Evolutionary conservation across 2,329 filamentous ascomycete species (phyloP).

Genomic region (Penicillium freii): DNA sequence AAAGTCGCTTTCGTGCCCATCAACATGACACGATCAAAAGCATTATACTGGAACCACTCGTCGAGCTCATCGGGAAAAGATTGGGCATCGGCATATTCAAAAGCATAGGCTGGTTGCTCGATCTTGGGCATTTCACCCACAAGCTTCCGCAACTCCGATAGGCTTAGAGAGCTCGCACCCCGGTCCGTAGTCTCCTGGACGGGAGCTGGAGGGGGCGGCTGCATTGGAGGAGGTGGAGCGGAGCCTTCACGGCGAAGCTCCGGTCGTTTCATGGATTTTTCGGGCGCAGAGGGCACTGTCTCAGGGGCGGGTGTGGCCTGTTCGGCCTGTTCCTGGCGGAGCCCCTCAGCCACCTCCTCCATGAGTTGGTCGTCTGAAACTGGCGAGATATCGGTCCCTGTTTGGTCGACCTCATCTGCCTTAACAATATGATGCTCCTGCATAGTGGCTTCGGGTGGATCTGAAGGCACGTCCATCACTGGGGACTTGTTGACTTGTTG

Average conservation of each 20-base stretch:
- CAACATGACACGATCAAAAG: slow-evolving; percentile 78
- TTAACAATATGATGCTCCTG: slow-evolving; percentile 45
- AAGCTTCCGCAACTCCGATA: slow-evolving; percentile 70
- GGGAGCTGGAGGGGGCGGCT: slow-evolving; percentile 49
- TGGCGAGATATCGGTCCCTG: slow-evolving; percentile 47
- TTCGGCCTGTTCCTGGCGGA: slow-evolving; percentile 38
- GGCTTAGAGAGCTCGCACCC: slow-evolving; percentile 67
- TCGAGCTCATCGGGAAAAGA: slow-evolving; percentile 84
- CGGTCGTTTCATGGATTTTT: slow-evolving; percentile 30
- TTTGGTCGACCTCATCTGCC: slow-evolving; percentile 51
- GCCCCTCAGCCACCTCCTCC: slow-evolving; percentile 40
- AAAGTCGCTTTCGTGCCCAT: slow-evolving; percentile 74
- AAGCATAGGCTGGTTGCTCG: slow-evolving; percentile 78
- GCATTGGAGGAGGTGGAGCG: slow-evolving; percentile 44
- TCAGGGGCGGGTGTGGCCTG: slow-evolving; percentile 16
- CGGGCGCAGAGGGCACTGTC: slow-evolving; percentile 15
- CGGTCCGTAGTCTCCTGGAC: slow-evolving; percentile 38
- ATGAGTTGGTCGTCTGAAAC: slow-evolving; percentile 46
- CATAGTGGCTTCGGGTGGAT: slow-evolving; percentile 24
- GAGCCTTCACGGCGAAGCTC: slow-evolving; percentile 38
- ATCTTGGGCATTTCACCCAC: slow-evolving; percentile 70
- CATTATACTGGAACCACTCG: slow-evolving; percentile 94
- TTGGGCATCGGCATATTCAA: slow-evolving; percentile 71
- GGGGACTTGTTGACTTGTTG: not conserved
- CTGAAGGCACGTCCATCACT: slow-evolving; percentile 30